Conservation (phyloP, 164 flowering plant genomes). For the Saururus chinensis region DNA sequence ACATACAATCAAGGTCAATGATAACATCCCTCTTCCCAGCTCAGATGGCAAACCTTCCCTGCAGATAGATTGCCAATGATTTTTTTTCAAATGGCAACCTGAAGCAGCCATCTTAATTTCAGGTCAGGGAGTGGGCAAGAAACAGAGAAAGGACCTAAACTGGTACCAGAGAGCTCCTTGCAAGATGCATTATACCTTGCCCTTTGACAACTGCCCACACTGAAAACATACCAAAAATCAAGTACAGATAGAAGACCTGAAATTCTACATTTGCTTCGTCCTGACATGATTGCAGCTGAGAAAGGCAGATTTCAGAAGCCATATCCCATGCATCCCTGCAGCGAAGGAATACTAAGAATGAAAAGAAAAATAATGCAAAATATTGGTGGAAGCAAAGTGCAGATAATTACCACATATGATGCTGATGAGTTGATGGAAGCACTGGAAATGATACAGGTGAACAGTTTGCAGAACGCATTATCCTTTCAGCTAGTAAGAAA, state of each 20-base stretch:
- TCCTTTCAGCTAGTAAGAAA: conserved; percentile 91
- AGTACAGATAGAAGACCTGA: conserved; percentile 36
- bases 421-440: conserved; percentile 96
- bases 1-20: no score
- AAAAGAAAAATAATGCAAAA: conserved; percentile 2
- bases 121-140: no score
- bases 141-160: no score
- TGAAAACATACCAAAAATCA: neutral
- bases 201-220: neutral
- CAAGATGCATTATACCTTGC: neutral
- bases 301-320: conserved; percentile 98
- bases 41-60: no score
- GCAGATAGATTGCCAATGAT: neutral
- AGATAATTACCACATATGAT: conserved; percentile 86
- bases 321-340: conserved; percentile 99
- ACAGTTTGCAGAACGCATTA: conserved; percentile 99
- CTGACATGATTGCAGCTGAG: conserved; percentile 69
- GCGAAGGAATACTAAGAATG: neutral
- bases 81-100: neutral
- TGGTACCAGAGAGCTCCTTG: neutral
- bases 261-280: conserved; percentile 84
- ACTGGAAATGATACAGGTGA: conserved; percentile 87
- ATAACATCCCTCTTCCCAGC: no score
- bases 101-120: neutral
- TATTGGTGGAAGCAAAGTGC: neutral